Base-by-base conservation (phyloP, 2,329 filamentous ascomycete species). In the Xylariaceae sp. region DNA sequence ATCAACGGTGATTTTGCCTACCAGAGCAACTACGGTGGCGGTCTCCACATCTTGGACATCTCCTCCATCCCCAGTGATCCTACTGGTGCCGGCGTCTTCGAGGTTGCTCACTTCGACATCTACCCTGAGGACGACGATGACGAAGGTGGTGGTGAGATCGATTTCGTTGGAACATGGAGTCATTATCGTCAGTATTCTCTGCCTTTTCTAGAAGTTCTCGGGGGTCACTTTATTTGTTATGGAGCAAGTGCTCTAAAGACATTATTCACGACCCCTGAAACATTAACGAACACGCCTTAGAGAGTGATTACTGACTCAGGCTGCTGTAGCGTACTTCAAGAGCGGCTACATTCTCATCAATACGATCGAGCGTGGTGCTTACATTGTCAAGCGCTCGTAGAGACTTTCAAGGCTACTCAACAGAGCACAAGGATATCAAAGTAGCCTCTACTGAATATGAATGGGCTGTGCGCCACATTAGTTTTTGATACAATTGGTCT, bases 281-380 rank as follows among this genome's bases (percentile, higher is more conserved):
- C 22, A 28, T 7, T 28, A 4, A 28, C 4, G 7, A 28, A 7
- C 22, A 28, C 22, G 22, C 22, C 22, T 7, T 28, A 28, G 7
- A 28, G 7, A 28, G 22, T 5, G 22, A 28, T 28, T 28, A 28
- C 22, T 28, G 22, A 28, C 22, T 28, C 22, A 7, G 7, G 4
- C 7, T 28, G 22, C 22, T 28, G 22, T 7, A 28, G 22, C 71
- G 1, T 71, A 69, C 59, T 76, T 75, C 61, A 64, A 67, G 53
- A 70, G 66, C 48, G 74, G 74, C 6, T 71, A 71, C 59, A 70
- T 76, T 47, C 58, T 76, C 48, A 63, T 77, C 52, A 76, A 76
- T 63, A 74, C 70, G 19, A 76, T 76, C 54, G 74, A 76, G 66
- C 64, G 73, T 36, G 75, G 74, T 51, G 68, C 69, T 2, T 76